A percentile compares a stretch with the other conserved stretches of the same genome.
phyloP scores from a whole-genome alignment of 768 basidiomycete genomes.

The Leccinellum rugosiceps region DNA sequence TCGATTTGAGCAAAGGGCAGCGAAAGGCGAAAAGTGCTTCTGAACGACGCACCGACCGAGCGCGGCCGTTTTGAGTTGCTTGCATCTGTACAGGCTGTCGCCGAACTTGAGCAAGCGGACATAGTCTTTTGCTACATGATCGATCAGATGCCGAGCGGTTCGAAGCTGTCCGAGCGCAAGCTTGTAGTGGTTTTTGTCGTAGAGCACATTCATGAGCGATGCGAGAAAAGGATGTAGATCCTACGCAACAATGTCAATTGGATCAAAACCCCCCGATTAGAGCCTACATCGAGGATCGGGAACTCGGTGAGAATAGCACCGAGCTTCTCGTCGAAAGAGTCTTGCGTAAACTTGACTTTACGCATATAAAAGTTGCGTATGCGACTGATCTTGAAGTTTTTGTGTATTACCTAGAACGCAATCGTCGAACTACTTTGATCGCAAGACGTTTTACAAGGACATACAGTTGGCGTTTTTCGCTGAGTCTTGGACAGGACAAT shows the following conservation, averaged over 20 bases:
- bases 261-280: background rate
- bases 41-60: constrained; percentile 77
- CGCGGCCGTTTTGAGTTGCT: constrained; percentile 96
- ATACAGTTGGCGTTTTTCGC: constrained; percentile 93
- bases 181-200: constrained; percentile 99
- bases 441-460: background rate
- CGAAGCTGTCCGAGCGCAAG: constrained; percentile 96
- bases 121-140: constrained; percentile 97
- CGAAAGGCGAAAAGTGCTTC: background rate
- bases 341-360: constrained; percentile 99
- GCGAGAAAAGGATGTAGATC: constrained; percentile 96
- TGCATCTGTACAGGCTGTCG: constrained; percentile 95
- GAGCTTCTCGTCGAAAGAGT: constrained; percentile 94
- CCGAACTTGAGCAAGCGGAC: constrained; percentile 96
- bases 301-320: constrained; percentile 93
- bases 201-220: constrained; percentile 95
- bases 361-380: constrained; percentile 99
- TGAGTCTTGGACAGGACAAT: constrained; percentile 93
- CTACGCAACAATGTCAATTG: constrained; percentile 26
- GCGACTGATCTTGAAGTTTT: constrained; percentile 99
- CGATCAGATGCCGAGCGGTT: constrained; percentile 93
- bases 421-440: constrained; percentile 1
- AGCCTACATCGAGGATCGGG: constrained; percentile 91
- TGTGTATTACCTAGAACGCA: constrained; percentile 81
- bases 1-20: background rate